These are phyloP conservation scores for Marasmius fiardii DNA, from an alignment of 1,284 basidiomycete species.

Conservation along the genomic window DNA sequence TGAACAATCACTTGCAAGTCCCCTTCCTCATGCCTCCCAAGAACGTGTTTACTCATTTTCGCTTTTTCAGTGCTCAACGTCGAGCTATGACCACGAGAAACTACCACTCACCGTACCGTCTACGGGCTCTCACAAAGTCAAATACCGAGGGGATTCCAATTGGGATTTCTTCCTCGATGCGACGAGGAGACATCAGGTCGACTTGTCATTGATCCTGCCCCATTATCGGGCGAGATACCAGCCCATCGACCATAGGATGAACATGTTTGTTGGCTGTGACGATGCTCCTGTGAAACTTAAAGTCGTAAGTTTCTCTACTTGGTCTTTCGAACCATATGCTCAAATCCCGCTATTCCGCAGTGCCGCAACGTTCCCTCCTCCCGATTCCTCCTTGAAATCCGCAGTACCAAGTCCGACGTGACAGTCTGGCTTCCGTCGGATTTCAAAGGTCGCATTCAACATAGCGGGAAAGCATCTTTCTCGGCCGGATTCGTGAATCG, in stretches of 20 bases:
- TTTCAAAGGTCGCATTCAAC: slow-evolving; percentile 63
- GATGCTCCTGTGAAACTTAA: slow-evolving; percentile 58
- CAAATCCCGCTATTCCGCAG: slow-evolving; percentile 29
- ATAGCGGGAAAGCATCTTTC: slow-evolving; percentile 51
- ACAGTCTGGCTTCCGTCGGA: slow-evolving; percentile 75
- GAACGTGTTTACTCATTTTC: not conserved
- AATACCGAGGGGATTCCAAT: slow-evolving; percentile 47
- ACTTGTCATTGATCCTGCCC: slow-evolving; percentile 64
- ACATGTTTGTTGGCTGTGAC: slow-evolving; percentile 58
- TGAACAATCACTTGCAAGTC: slow-evolving; percentile 20
- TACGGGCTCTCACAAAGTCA: slow-evolving; percentile 51
- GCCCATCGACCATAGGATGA: slow-evolving; percentile 63
- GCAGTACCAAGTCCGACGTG: slow-evolving; percentile 56
- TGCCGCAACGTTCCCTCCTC: slow-evolving; percentile 62
- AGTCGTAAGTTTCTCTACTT: slow-evolving; percentile 48
- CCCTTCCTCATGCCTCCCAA: not conserved
- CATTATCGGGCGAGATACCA: slow-evolving; percentile 73
- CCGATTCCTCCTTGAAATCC: slow-evolving; percentile 64
- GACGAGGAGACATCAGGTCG: slow-evolving; percentile 45
- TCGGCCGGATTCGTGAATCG: slow-evolving; percentile 72
- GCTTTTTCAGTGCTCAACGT: slow-evolving; percentile 5
- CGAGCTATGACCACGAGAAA: slow-evolving; percentile 27
- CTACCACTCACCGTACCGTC: slow-evolving; percentile 10
- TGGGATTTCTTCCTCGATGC: slow-evolving; percentile 65
- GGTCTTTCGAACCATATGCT: not conserved